phyloP scores from a whole-genome alignment of 768 basidiomycete genomes.

The Auriscalpium microsporum region DNA sequence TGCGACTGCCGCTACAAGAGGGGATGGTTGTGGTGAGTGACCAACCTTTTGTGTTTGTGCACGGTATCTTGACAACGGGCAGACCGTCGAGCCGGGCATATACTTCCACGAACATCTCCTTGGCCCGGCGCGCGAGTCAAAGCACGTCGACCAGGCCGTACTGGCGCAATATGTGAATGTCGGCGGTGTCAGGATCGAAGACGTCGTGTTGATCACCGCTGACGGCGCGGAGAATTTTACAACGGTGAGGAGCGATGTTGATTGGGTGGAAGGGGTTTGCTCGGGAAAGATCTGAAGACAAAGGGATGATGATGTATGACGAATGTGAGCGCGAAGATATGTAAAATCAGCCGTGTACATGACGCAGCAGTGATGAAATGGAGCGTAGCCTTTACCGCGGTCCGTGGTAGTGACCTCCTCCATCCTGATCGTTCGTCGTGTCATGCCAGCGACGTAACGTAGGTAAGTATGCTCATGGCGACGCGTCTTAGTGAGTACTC shows the following conservation, averaged over 20 bases:
- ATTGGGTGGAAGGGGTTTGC: constrained; percentile 77
- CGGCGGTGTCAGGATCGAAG: constrained; percentile 92
- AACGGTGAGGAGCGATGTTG: constrained; percentile 71
- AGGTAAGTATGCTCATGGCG: too few relatives aligned
- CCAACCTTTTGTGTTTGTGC: background rate
- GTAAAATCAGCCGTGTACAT: too few relatives aligned
- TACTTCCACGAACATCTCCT: constrained; percentile 81
- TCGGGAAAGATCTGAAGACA: constrained; percentile 42
- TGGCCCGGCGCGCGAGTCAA: constrained; percentile 51
- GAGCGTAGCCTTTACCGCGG: too few relatives aligned
- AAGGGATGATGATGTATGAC: too few relatives aligned
- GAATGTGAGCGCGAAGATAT: too few relatives aligned
- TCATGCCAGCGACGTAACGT: too few relatives aligned
- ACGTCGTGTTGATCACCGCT: constrained; percentile 73
- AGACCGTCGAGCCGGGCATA: constrained; percentile 89
- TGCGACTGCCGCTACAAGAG: constrained; percentile 60
- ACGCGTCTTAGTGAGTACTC: too few relatives aligned
- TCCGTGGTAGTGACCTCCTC: too few relatives aligned
- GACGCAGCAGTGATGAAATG: too few relatives aligned
- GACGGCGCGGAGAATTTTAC: constrained; percentile 80
- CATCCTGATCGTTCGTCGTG: too few relatives aligned
- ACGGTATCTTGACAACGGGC: constrained; percentile 2
- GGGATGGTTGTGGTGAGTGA: constrained; percentile 81
- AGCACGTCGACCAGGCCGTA: constrained; percentile 60
- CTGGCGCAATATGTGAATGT: constrained; percentile 68